These are phyloP conservation scores for Blastomyces percursus DNA, from an alignment of 2,329 filamentous ascomycete genomes.

Conservation along the genomic window DNA sequence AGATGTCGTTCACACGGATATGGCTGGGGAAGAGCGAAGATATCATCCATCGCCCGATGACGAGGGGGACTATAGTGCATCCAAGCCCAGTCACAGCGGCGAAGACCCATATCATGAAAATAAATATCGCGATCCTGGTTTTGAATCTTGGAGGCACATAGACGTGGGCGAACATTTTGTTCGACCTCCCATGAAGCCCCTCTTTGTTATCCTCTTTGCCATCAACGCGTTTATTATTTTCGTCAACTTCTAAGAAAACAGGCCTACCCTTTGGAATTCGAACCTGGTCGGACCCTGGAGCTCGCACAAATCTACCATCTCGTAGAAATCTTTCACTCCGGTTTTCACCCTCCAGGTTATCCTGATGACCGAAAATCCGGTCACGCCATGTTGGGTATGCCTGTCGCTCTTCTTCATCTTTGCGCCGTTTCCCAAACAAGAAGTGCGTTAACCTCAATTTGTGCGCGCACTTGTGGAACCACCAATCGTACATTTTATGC, in stretches of 20 bases:
- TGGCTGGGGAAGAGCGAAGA: conserved; percentile 58
- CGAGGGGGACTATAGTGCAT: conserved; percentile 73
- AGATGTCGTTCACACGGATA: conserved; percentile 81
- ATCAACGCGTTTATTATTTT: conserved; percentile 55
- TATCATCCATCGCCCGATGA: conserved; percentile 73
- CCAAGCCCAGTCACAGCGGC: conserved; percentile 77
- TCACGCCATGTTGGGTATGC: conserved; percentile 49
- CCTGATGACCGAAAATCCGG: conserved; percentile 25
- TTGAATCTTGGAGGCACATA: conserved; percentile 81
- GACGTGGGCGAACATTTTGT: conserved; percentile 56
- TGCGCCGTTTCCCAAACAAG: conserved; percentile 70
- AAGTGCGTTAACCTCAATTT: conserved; percentile 77
- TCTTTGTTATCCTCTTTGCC: conserved; percentile 44
- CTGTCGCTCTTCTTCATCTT: conserved; percentile 69
- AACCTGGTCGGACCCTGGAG: conserved; percentile 90
- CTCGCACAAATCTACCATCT: conserved; percentile 74
- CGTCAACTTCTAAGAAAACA: conserved; percentile 69
- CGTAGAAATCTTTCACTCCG: conserved; percentile 45
- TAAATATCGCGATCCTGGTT: conserved; percentile 69
- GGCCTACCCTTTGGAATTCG: conserved; percentile 74
- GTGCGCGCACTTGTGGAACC: conserved; percentile 81
- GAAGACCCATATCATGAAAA: conserved; percentile 85
- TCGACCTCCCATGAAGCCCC: conserved; percentile 50
- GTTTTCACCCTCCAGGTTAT: conserved; percentile 28
- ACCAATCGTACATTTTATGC: conserved; percentile 84